These are phyloP conservation scores for Mycena albidolilacea DNA, from an alignment of 768 basidiomycete genomes.

Conservation along the genomic window DNA sequence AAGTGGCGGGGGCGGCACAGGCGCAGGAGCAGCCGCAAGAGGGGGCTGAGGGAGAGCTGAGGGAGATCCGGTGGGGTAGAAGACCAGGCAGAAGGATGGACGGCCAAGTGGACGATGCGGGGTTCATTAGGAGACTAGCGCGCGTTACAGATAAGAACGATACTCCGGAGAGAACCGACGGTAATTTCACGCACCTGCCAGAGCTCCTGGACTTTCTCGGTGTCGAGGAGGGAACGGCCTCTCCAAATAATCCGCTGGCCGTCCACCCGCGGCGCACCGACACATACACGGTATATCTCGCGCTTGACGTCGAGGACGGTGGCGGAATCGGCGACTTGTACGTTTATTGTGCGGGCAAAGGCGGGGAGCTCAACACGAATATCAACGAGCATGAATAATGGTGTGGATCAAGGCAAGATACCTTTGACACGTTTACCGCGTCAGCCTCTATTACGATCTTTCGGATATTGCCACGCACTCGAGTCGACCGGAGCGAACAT, in stretches of 20 bases:
- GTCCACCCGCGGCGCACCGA: conserved; percentile 75
- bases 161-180: background rate
- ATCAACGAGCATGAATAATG: conserved; percentile 56
- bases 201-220: conserved; percentile 74
- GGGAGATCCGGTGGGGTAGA: conserved; percentile 61
- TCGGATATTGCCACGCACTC: background rate
- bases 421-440: conserved; percentile 38
- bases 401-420: conserved; percentile 11
- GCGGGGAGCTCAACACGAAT: conserved; percentile 85
- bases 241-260: conserved; percentile 86
- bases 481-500: conserved; percentile 5
- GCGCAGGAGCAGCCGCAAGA: conserved; percentile 27
- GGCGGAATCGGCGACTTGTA: conserved; percentile 63
- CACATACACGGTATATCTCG: conserved; percentile 71
- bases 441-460: conserved; percentile 28
- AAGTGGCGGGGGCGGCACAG: conserved; percentile 29
- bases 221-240: conserved; percentile 76
- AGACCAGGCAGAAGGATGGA: conserved; percentile 86
- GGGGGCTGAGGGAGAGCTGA: no score
- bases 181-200: conserved; percentile 72
- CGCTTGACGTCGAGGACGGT: conserved; percentile 78
- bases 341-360: conserved; percentile 74
- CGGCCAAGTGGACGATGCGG: conserved; percentile 79
- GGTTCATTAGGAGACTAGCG: conserved; percentile 69
- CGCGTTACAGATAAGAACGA: conserved; percentile 20